Percentiles rank a stretch among this genome's conserved stretches.
These are phyloP conservation scores for Kentomonas sorsogonicus DNA, from an alignment of 208 protist genomes.

Conservation along the genomic window DNA sequence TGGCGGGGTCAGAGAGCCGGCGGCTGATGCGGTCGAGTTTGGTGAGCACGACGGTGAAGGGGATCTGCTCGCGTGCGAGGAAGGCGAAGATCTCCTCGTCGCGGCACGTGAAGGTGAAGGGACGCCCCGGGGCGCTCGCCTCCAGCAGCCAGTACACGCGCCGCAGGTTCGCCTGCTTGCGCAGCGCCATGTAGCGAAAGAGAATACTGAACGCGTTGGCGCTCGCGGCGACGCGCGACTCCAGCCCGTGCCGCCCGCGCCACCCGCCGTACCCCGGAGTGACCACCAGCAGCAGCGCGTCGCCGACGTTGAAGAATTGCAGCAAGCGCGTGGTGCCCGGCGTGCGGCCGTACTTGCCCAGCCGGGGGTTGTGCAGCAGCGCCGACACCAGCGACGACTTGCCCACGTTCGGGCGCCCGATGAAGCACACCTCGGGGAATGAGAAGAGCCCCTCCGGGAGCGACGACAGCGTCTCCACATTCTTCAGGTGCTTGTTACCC, in stretches of 20 bases:
- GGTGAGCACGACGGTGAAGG: conserved; percentile 75
- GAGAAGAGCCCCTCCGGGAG: conserved; percentile 86
- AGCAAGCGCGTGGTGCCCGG: conserved; percentile 71
- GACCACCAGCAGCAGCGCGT: conserved; percentile 79
- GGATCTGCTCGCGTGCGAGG: conserved; percentile 59
- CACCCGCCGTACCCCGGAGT: conserved; percentile 87
- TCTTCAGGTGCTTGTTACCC: conserved; percentile 82
- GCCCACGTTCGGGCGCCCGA: conserved; percentile 82
- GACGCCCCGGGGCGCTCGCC: conserved; percentile 26
- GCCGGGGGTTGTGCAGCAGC: conserved; percentile 66
- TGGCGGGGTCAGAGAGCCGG: too few species aligned
- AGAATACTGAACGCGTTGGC: conserved; percentile 77
- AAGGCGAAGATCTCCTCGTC: conserved; percentile 80
- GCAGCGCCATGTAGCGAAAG: conserved; percentile 81
- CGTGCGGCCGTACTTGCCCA: conserved; percentile 40
- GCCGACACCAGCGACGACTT: conserved; percentile 85
- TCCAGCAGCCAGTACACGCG: conserved; percentile 86
- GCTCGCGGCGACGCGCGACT: conserved; percentile 30
- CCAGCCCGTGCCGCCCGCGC: conserved; percentile 34
- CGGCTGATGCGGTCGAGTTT: conserved; percentile 80
- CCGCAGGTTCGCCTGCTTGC: conserved; percentile 67
- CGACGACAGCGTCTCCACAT: conserved; percentile 60
- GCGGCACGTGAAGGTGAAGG: conserved; percentile 48
- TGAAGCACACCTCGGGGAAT: conserved; percentile 87
- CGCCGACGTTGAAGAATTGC: conserved; percentile 89